These are phyloP conservation scores for Quercus rubra DNA, from an alignment of 306 rosid species.

Conservation along the genomic window DNA sequence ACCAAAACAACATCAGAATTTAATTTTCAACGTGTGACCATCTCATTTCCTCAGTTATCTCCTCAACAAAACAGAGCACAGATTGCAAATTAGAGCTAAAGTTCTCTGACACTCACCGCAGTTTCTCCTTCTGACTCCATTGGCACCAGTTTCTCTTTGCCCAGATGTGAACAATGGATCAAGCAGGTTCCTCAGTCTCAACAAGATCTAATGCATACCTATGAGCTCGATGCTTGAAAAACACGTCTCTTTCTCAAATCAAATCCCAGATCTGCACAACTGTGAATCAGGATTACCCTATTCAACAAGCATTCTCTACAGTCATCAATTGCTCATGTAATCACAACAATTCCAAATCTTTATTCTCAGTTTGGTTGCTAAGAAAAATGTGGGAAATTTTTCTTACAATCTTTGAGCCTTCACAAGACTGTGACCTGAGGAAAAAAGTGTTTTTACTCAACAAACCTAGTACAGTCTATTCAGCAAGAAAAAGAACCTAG, in stretches of 20 bases:
- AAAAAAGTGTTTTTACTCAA: conserved; percentile 4
- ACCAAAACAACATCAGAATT: not conserved
- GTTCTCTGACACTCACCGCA: conserved; percentile 52
- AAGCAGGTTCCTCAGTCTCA: conserved; percentile 31
- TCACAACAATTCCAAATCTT: conserved; percentile 13
- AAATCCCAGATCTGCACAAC: conserved; percentile 35
- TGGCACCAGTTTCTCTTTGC: conserved; percentile 24
- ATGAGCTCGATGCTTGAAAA: not conserved
- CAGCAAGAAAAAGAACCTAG: too few relatives aligned
- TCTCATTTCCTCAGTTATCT: not conserved
- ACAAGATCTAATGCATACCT: conserved; percentile 45
- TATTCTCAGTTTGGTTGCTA: not conserved
- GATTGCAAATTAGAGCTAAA: not conserved
- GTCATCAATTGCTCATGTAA: not conserved
- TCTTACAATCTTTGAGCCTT: conserved; percentile 1
- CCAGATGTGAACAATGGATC: conserved; percentile 40
- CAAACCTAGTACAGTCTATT: not conserved
- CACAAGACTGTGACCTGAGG: conserved; percentile 11
- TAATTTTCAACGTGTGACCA: not conserved
- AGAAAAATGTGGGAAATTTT: not conserved
- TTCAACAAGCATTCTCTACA: conserved; percentile 31
- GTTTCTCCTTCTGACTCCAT: conserved; percentile 83
- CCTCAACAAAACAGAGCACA: not conserved
- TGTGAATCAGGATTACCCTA: conserved; percentile 23
- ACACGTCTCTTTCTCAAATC: conserved; percentile 17